Evolutionary conservation across 2,329 filamentous ascomycete genomes (phyloP).

Genomic region (Fusarium abutilonis): DNA sequence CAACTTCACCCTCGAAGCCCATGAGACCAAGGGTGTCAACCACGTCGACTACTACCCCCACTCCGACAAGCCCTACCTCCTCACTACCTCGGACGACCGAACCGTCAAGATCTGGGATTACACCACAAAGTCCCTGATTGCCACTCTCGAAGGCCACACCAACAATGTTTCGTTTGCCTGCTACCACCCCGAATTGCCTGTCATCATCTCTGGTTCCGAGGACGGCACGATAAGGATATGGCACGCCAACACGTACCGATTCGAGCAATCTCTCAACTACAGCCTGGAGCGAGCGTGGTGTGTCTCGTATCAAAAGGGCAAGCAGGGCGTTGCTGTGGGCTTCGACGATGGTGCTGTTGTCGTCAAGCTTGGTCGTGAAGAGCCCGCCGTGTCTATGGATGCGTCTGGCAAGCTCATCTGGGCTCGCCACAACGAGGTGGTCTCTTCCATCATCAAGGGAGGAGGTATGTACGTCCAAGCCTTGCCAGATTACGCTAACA

Average conservation of each 20-base stretch:
- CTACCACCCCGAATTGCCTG: conserved; percentile 95
- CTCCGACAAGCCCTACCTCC: conserved; percentile 83
- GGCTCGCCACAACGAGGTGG: conserved; percentile 93
- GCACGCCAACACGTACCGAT: conserved; percentile 96
- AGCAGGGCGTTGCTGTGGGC: conserved; percentile 93
- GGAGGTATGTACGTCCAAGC: conserved; percentile 61
- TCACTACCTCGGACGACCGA: conserved; percentile 95
- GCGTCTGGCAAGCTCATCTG: conserved; percentile 94
- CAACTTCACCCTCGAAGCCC: conserved; percentile 96
- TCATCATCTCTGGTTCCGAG: conserved; percentile 98
- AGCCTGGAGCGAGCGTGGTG: conserved; percentile 97
- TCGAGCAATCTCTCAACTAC: conserved; percentile 96
- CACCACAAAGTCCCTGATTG: conserved; percentile 96
- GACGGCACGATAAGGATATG: conserved; percentile 98
- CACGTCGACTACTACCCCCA: conserved; percentile 90
- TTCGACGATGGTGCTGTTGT: conserved; percentile 98
- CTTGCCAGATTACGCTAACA: conserved; percentile 42
- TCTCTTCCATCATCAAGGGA: conserved; percentile 94
- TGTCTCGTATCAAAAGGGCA: conserved; percentile 92
- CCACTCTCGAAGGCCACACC: conserved; percentile 94
- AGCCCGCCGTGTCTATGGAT: conserved; percentile 98
- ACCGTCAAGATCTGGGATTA: conserved; percentile 99
- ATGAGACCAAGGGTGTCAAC: conserved; percentile 97
- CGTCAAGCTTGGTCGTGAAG: conserved; percentile 95
- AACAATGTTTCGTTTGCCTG: conserved; percentile 98